Evolutionary conservation across 2,329 filamentous ascomycete species (phyloP), one percentile per base, ranked within the genome.

Genomic region (Blastomyces gilchristii): DNA sequence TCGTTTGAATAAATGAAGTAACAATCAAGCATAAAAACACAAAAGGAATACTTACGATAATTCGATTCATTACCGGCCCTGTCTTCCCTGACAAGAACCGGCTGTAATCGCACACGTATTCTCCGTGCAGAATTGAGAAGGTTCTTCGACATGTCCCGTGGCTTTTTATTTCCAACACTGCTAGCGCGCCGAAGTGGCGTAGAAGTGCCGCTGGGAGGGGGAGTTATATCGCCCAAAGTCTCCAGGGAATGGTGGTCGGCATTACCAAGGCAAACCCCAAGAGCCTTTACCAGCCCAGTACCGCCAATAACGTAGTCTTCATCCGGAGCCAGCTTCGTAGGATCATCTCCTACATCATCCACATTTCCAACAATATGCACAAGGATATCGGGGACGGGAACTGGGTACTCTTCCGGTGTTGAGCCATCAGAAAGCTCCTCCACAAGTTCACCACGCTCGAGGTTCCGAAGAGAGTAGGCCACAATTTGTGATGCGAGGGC

Each of bases 231-330:
- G 6, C 72, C 74, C 59, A 69, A 61, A 60, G 71, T 69, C 25
- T 67, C 66, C 18, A 62, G 22, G 11, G 56, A 53, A 58, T 66
- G 83, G 78, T 39, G 84, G 62, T 84, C 83, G 64, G 89, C 85
- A 72, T 96, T 95, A 69, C 91, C 87, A 59, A 99, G 80, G 70
- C 92, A 96, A 70, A 95, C 95, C 62, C 90, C 87, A 56, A 99
- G 80, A 4, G 94, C 94, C 77, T 96, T 97, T 58, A 96, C 93
- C 1, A 99, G 91, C 34, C 93, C 94, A 0, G 91, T 96, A 18
- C 93, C 93, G 25, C 93, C 92, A 70, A 97, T 94, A 54, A 97
- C 91, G 75, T 97, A 97, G 74, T 97, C 91, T 64, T 96, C 89
- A 67, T 96, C 91, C 0, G 91, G 89, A 7, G 91, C 88, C 12